phyloP scores from a whole-genome alignment of 208 protist species.

The Wallacemonas sp. region DNA sequence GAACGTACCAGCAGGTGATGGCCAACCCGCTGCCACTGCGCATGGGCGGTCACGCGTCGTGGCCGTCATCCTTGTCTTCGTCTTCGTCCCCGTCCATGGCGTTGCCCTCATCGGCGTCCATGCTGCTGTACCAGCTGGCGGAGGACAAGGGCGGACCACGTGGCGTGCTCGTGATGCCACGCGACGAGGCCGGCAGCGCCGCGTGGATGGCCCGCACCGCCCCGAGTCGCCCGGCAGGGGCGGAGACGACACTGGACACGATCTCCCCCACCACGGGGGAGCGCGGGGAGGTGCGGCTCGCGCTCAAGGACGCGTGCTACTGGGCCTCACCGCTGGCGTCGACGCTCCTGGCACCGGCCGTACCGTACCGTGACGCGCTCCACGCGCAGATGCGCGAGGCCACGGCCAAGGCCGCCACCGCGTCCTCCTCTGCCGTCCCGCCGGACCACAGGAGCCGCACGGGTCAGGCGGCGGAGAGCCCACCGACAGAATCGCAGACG shows the following conservation, averaged over 20 bases:
- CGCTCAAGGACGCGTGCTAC: neutral
- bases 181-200: neutral
- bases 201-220: neutral
- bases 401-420: neutral
- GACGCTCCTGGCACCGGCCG: neutral
- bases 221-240: neutral
- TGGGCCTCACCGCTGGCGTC: neutral
- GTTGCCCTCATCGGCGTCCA: neutral
- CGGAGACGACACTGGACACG: neutral
- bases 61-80: neutral
- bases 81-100: neutral
- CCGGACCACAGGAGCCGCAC: no score
- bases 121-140: conserved; percentile 14
- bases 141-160: conserved; percentile 7
- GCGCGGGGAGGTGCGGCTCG: neutral
- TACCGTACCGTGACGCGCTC: conserved; percentile 8
- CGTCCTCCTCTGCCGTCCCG: no score
- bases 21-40: conserved; percentile 50
- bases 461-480: no score
- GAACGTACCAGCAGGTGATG: conserved; percentile 64
- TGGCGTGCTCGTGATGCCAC: neutral
- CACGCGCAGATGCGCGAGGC: neutral
- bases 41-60: neutral
- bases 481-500: neutral
- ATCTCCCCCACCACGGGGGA: neutral